Percentiles rank a stretch among this genome's conserved stretches.
These are phyloP conservation scores for Metarhizium anisopliae DNA, from an alignment of 2,329 filamentous ascomycete species.

Conservation along the genomic window DNA sequence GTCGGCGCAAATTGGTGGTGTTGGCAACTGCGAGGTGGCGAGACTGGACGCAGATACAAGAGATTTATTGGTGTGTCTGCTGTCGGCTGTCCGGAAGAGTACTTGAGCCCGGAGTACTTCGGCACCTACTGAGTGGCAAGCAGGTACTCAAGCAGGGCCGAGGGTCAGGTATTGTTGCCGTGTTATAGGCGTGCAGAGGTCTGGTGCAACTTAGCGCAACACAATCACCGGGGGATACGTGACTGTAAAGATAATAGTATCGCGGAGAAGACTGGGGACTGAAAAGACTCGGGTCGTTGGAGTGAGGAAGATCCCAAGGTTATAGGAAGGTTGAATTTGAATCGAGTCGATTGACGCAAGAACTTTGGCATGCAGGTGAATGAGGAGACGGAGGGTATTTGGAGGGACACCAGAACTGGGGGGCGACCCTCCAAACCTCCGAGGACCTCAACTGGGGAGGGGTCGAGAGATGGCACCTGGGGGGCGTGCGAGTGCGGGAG, in stretches of 20 bases:
- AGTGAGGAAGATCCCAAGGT: not conserved
- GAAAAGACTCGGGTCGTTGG: not conserved
- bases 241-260: not conserved
- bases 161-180: not conserved
- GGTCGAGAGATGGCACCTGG: not conserved
- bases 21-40: not conserved
- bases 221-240: not conserved
- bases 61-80: not conserved
- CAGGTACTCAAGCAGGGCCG: not conserved
- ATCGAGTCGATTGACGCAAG: not conserved
- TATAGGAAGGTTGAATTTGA: not conserved
- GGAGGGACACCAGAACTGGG: not conserved
- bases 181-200: not conserved
- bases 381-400: slow-evolving; percentile 1
- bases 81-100: too few species aligned
- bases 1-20: not conserved
- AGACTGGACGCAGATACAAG: not conserved
- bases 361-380: not conserved
- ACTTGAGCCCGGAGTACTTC: not conserved
- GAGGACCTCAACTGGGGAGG: too few species aligned
- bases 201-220: not conserved
- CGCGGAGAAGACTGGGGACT: not conserved
- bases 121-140: not conserved
- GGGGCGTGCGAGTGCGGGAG: not conserved
- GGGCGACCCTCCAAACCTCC: not conserved